Conservation (phyloP, 108 stramenopile species). For the Parmales sp. region DNA sequence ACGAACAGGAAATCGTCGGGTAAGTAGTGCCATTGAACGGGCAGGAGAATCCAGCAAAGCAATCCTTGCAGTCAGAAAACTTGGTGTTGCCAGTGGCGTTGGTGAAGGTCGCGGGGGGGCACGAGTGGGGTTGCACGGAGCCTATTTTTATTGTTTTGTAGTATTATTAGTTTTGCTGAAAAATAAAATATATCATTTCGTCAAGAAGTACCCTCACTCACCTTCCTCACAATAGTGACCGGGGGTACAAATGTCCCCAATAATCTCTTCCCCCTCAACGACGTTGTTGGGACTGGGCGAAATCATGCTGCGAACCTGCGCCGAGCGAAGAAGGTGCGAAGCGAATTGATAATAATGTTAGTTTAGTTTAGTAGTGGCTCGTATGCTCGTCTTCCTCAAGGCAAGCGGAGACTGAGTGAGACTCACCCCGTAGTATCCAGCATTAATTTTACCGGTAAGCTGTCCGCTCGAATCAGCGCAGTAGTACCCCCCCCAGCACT, state of each 20-base stretch:
- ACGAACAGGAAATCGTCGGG: neutral
- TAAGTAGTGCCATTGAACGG: neutral
- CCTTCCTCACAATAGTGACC: conserved; percentile 15
- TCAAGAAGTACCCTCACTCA: no score
- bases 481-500: neutral
- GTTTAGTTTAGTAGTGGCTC: no score
- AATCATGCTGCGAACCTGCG: neutral
- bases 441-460: neutral
- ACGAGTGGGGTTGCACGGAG: neutral
- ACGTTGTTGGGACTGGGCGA: neutral
- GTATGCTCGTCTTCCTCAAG: no score
- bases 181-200: no score
- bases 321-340: no score
- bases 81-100: conserved; percentile 4
- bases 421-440: neutral
- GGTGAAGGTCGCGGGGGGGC: conserved; percentile 14
- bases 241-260: conserved; percentile 9
- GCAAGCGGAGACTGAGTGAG: no score
- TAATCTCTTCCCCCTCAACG: neutral
- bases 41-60: neutral
- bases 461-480: neutral
- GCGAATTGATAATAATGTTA: no score
- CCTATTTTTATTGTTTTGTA: no score
- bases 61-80: neutral
- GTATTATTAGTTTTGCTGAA: no score